These are phyloP conservation scores for Cryphonectria carpinicola DNA, from an alignment of 2,329 filamentous ascomycete species.

Conservation along the genomic window DNA sequence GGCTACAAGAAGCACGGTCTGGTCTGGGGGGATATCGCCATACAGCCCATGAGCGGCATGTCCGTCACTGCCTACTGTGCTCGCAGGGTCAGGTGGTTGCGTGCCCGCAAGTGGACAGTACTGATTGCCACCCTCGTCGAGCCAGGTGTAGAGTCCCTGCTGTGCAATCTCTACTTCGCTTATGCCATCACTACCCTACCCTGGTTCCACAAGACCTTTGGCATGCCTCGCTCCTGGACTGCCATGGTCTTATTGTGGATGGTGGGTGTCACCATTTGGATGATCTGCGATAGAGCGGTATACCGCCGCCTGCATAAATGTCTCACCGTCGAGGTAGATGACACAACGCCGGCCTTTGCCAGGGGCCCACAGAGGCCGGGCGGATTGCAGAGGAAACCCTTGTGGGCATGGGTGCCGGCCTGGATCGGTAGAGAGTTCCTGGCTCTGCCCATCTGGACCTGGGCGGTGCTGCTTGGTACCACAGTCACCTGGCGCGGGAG, in stretches of 20 bases:
- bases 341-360: conserved; percentile 76
- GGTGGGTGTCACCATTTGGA: conserved; percentile 70
- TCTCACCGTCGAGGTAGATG: conserved; percentile 70
- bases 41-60: conserved; percentile 88
- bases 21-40: conserved; percentile 81
- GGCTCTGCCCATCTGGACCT: conserved; percentile 86
- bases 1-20: conserved; percentile 80
- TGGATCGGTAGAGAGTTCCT: conserved; percentile 86
- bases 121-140: conserved; percentile 87
- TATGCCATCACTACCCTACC: conserved; percentile 78
- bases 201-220: conserved; percentile 57
- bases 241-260: conserved; percentile 70
- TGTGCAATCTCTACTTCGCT: conserved; percentile 81
- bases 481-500: conserved; percentile 88
- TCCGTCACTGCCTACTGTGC: conserved; percentile 76
- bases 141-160: conserved; percentile 84
- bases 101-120: conserved; percentile 94
- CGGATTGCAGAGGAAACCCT: conserved; percentile 55
- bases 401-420: conserved; percentile 74
- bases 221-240: conserved; percentile 67
- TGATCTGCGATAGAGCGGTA: conserved; percentile 71
- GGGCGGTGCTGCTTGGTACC: conserved; percentile 86
- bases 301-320: conserved; percentile 77
- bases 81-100: conserved; percentile 84
- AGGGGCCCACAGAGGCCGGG: conserved; percentile 45